Evolutionary conservation across 2,329 filamentous ascomycete genomes (phyloP), one percentile per base, ranked within the genome.

Genomic region (Dactylellina cionopaga): DNA sequence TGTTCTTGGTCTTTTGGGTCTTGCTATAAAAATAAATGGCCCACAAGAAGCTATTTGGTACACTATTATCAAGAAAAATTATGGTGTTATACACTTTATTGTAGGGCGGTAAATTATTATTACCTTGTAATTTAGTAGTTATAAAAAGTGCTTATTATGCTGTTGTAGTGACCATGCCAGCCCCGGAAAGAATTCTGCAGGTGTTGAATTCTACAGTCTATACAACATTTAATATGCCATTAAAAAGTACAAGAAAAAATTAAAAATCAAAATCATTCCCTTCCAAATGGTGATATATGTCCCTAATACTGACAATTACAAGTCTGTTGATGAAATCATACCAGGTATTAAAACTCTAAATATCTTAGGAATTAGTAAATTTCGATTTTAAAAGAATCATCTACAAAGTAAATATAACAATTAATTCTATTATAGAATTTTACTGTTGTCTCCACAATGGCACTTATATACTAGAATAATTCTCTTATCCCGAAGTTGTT

Each of bases 281-380:
- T 99, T 99, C 90, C 94, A 98, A 85, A 92, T 96, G 88, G 96
- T 99, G 90, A 98, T 95, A 75, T 99, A 98, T 84, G 90, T 98
- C 71, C 95, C 95, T 77, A 95, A 98, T 83, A 89, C 88, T 80
- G 95, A 99, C 82, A 95, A 98, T 85, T 99, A 99, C 86, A 88
- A 88, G 78, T 95, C 95, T 65, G 88, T 92, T 81, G 92, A 99
- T 83, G 87, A 97, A 84, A 94, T 99, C 74, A 84, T 89, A 78
- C 84, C 88, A 79, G 92, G 92, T 76, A 86, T 90, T 79, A 91
- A 92, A 81, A 98, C 94, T 56, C 87, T 92, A 76, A 92, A 94
- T 84, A 94, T 94, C 81, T 92, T 89, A 35, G 90, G 90, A 74
- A 92, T 90, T 74, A 74, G 75, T 75, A 65, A 52, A 51, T 17